Base-by-base conservation (phyloP, 1,139 yeast genomes). In the Debaryomycetaceae sp. region DNA sequence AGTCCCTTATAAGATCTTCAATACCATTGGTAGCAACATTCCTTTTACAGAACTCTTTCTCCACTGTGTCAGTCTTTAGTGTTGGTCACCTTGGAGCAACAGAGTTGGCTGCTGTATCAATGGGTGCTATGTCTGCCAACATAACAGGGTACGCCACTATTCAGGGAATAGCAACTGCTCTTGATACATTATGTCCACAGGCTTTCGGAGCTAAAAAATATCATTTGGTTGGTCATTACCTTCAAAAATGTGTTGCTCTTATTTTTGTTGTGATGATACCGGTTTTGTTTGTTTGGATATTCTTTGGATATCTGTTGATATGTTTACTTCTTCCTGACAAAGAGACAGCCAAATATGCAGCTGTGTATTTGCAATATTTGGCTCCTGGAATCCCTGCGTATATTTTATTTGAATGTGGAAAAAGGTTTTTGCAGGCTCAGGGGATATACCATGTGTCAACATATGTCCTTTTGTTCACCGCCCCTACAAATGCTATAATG, bases 111-210 rank as follows among this genome's bases (percentile, higher is more conserved):
- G 83, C 83, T 3, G 81, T 78, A 15, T 73, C 80, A 2, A 67
- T 78, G 66, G 83, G 83, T n/a, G 71, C 81, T 3, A 78, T 78
- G 83, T 75, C 81, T 9, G 79, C 80, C 4, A 78, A 76, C 46
- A 78, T 78, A 34, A 72, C 81, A 3, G 82, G 81, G 6, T 76
- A 77, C 46, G 78, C 82, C 3, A 70, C 79, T 11, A 78, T 78
- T 40, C 78, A 77, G 41, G 83, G 83, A 36, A 65, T 78, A 30
- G 79, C 83, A 1, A 76, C 83, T 1, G 75, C 81, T 0, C 62
- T 78, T 40, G 83, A 78, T 48, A 78, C 83, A 0, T 65, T 78
- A 36, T 68, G 81, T 48, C 81, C 83, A 1, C 83, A 78, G 52
- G 82, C 82, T 4, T 78, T 75, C 51, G 83, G 83, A 15, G 82